Percentiles rank a stretch among this genome's conserved stretches.
These are phyloP conservation scores for Leccinum boreale DNA, from an alignment of 768 basidiomycete genomes.

Conservation along the genomic window DNA sequence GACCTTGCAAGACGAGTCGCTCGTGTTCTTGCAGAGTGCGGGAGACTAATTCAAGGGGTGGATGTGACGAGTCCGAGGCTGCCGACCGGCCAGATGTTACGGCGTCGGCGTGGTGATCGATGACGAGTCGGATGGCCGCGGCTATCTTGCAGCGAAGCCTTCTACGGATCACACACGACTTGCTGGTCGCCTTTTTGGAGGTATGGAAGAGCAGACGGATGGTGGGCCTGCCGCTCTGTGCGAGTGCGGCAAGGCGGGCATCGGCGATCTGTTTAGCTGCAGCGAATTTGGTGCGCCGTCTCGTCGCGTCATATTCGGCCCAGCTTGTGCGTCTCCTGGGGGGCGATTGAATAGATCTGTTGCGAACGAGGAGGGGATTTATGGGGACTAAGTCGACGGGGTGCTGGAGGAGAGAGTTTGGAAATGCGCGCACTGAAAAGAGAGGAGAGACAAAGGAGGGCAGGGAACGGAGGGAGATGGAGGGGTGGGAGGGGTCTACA, in stretches of 20 bases:
- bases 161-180: conserved; percentile 19
- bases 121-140: conserved; percentile 18
- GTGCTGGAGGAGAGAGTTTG: neutral
- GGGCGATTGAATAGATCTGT: neutral
- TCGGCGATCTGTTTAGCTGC: conserved; percentile 5
- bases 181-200: conserved; percentile 25
- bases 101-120: conserved; percentile 14
- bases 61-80: neutral
- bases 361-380: conserved; percentile 14
- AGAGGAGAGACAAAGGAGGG: conserved; percentile 18
- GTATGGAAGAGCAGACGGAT: conserved; percentile 19
- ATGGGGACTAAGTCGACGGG: conserved; percentile 9
- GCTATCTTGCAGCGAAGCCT: conserved; percentile 20
- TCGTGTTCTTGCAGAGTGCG: neutral
- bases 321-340: neutral
- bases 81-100: neutral
- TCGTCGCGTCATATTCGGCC: neutral
- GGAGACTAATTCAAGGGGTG: conserved; percentile 3
- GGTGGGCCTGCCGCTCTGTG: conserved; percentile 7
- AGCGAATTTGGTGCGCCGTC: neutral
- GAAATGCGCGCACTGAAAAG: conserved; percentile 4
- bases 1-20: conserved; percentile 19
- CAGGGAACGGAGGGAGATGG: conserved; percentile 9
- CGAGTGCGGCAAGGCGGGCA: conserved; percentile 3
- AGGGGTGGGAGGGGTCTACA: conserved; percentile 22